Evolutionary conservation across 768 basidiomycete genomes (phyloP), one percentile per base, ranked within the genome.

Genomic region (Boletellus ananas): DNA sequence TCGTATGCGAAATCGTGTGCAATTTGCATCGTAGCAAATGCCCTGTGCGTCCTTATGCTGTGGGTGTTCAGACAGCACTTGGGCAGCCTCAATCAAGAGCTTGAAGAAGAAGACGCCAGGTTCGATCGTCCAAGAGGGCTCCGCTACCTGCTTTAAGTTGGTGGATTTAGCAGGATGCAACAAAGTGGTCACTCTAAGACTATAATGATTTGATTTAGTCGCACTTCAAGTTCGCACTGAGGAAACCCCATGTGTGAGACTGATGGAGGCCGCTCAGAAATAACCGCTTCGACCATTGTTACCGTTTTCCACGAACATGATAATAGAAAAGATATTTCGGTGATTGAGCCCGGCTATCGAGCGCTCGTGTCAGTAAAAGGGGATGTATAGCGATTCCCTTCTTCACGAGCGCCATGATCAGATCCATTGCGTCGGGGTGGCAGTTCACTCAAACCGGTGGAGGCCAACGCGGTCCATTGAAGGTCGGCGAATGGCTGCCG

Each of bases 1-100:
- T 76, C 77, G 1, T 93, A 92, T 65, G 68, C 68, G 12, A 73
- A 77, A 37, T 87, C 87, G 2, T 94, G 83, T 68, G 79, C 75
- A 20, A 85, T 94, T 50, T 88, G 85, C 69, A 83, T 86, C 38
- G 71, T 78, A 45, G 75, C 78, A 52, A 80, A 72, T 55, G 74
- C 73, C 6, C 47, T 77, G 27, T 70, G 75, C 7, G 78, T 82
- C 31, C 55, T 77, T 23, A 74, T 84, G 69, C 75, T 74, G 52
- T 71, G 74, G 57, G 51, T 65, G n/a, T 79, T 83, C 62, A 70
- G 77, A 44, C 55, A 54, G n/a, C 70, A 80, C 51, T 64, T 84
- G 40, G 60, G 54, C 23, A 52, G 54, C 17, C 52, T 78, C 40
- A 83, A 82, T 56, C 56, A 46, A 47, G 57, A 67, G 54, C 56